A percentile compares a stretch with the other conserved stretches of the same genome.
phyloP scores from a whole-genome alignment of 2,329 filamentous ascomycete species.

The Fusarium cicatricum region DNA sequence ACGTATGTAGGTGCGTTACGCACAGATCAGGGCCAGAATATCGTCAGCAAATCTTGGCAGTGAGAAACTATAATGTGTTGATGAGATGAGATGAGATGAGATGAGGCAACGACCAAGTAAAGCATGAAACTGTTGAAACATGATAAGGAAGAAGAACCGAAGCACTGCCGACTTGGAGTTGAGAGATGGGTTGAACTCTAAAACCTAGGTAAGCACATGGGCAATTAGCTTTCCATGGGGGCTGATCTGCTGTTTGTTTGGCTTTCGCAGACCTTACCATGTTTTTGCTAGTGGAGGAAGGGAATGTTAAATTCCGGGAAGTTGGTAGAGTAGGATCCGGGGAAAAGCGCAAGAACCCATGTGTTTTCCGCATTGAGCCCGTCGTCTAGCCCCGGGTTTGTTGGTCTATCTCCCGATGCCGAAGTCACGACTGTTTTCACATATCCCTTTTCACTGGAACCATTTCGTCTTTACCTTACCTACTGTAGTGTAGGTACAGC shows the following conservation, averaged over 20 bases:
- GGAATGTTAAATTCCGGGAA: background rate
- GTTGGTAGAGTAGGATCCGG: constrained; percentile 11
- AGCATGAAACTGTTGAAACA: background rate
- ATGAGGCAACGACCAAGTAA: background rate
- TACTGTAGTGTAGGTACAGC: no score
- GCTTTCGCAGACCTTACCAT: background rate
- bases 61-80: background rate
- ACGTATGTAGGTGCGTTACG: background rate
- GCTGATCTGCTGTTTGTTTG: constrained; percentile 3
- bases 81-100: background rate
- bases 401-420: constrained; percentile 26
- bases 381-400: background rate
- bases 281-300: background rate
- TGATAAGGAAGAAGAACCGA: background rate
- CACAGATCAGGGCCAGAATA: constrained; percentile 5
- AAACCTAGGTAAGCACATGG: background rate
- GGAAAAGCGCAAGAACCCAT: constrained; percentile 8
- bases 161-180: background rate
- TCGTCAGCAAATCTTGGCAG: constrained; percentile 6
- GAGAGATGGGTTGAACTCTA: background rate
- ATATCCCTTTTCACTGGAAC: no score
- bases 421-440: background rate
- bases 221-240: background rate
- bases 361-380: constrained; percentile 13
- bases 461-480: no score